Percentiles rank a stretch among this genome's conserved stretches.
Evolutionary conservation across 768 basidiomycete genomes (phyloP).

Genomic region (Lactifluus piperatus): DNA sequence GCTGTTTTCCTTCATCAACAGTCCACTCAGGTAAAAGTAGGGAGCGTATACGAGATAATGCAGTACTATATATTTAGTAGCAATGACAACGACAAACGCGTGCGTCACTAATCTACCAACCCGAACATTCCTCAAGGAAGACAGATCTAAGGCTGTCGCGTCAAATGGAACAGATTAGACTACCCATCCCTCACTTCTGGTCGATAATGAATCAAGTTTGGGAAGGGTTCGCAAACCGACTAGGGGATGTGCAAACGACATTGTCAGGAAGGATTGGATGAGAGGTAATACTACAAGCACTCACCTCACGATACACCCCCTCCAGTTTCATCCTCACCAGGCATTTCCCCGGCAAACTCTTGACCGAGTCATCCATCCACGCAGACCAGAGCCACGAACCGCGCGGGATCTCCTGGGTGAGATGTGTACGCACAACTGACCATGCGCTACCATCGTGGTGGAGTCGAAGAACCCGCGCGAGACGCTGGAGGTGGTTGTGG

Average conservation of each 20-base stretch:
- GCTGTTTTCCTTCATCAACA: too few species aligned
- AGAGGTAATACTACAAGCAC: constrained; percentile 5
- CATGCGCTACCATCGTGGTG: constrained; percentile 46
- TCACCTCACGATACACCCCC: constrained; percentile 47
- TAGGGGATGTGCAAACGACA: constrained; percentile 20
- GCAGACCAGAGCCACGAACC: constrained; percentile 38
- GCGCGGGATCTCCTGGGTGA: constrained; percentile 36
- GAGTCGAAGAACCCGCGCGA: constrained; percentile 44
- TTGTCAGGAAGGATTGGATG: too few species aligned
- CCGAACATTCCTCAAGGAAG: background rate
- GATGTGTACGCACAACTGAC: constrained; percentile 39
- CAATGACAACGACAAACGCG: too few species aligned
- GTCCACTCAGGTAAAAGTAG: too few species aligned
- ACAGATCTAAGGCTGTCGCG: background rate
- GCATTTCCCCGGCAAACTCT: constrained; percentile 42
- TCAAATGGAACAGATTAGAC: background rate
- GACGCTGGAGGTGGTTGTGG: constrained; percentile 50
- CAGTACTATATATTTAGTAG: too few species aligned
- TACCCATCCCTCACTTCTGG: background rate
- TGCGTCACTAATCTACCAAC: too few species aligned
- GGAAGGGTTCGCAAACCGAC: constrained; percentile 45
- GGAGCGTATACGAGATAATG: too few species aligned
- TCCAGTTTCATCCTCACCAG: constrained; percentile 50
- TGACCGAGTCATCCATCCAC: constrained; percentile 30
- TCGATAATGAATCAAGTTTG: constrained; percentile 46